Percentiles rank a stretch among this genome's conserved stretches.
phyloP scores from a whole-genome alignment of 2,329 filamentous ascomycete genomes.

The Cladorrhinum sp. region DNA sequence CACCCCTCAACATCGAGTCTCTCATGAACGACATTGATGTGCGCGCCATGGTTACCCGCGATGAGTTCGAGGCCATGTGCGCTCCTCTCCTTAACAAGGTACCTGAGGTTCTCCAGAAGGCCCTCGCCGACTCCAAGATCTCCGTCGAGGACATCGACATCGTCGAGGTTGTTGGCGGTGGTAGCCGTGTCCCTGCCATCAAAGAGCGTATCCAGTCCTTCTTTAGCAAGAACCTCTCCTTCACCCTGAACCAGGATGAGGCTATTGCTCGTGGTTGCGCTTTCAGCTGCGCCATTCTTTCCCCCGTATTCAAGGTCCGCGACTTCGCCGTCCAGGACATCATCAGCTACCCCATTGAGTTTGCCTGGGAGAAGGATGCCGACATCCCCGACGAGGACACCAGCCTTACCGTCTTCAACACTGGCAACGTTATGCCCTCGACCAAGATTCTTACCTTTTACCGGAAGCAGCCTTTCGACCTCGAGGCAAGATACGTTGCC shows the following conservation, averaged over 20 bases:
- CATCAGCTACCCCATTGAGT: slow-evolving; percentile 96
- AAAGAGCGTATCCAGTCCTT: slow-evolving; percentile 87
- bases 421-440: slow-evolving; percentile 92
- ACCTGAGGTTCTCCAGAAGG: slow-evolving; percentile 77
- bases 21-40: slow-evolving; percentile 98
- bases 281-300: slow-evolving; percentile 96
- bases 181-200: slow-evolving; percentile 86
- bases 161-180: slow-evolving; percentile 91
- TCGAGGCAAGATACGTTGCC: slow-evolving; percentile 91
- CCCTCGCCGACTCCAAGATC: slow-evolving; percentile 88
- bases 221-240: slow-evolving; percentile 90
- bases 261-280: slow-evolving; percentile 92
- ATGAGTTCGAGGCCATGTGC: slow-evolving; percentile 89
- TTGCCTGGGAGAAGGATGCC: slow-evolving; percentile 96
- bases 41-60: slow-evolving; percentile 80
- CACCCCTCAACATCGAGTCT: slow-evolving; percentile 94
- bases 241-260: slow-evolving; percentile 97
- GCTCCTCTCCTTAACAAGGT: slow-evolving; percentile 76
- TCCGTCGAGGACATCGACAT: slow-evolving; percentile 87
- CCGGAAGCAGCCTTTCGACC: slow-evolving; percentile 93
- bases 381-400: slow-evolving; percentile 99
- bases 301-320: slow-evolving; percentile 95
- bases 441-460: slow-evolving; percentile 99
- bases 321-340: slow-evolving; percentile 98
- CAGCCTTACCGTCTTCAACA: slow-evolving; percentile 94